Evolutionary conservation across 2,329 filamentous ascomycete species (phyloP).

Genomic region (Scytalidium sp.): DNA sequence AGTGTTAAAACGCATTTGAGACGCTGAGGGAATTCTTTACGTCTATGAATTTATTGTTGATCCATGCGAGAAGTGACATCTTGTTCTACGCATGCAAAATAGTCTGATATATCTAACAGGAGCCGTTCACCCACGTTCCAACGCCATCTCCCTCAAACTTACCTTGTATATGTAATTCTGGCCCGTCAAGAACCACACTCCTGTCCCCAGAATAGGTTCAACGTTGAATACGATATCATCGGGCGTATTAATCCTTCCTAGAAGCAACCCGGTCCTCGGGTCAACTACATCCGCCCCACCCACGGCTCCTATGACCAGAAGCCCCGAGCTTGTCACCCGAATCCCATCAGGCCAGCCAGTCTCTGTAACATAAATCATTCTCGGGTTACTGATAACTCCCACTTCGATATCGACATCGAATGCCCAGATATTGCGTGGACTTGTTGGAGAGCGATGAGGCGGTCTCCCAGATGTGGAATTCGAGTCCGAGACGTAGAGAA

Average conservation of each 20-base stretch:
- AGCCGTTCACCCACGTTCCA: too few species aligned
- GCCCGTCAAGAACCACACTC: conserved; percentile 1
- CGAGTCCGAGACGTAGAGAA: conserved; percentile 22
- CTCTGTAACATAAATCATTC: not conserved
- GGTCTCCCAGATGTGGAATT: conserved; percentile 11
- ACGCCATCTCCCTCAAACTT: not conserved
- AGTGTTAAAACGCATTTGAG: too few species aligned
- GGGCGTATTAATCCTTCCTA: conserved; percentile 5
- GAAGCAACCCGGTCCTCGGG: not conserved
- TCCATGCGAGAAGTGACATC: too few species aligned
- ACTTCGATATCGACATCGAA: conserved; percentile 1
- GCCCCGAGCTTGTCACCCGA: not conserved
- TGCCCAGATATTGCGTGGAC: conserved; percentile 4
- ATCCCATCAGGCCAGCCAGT: conserved; percentile 7
- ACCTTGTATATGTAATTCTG: conserved; percentile 2
- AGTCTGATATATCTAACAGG: too few species aligned
- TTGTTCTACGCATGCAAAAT: too few species aligned
- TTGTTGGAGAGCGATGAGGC: not conserved
- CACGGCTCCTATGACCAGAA: not conserved
- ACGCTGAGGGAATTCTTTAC: too few species aligned
- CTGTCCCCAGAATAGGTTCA: not conserved
- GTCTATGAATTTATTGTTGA: too few species aligned
- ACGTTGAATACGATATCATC: conserved; percentile 3
- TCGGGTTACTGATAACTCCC: not conserved
- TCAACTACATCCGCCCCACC: conserved; percentile 1